These are phyloP conservation scores for Fagopyrum homotropicum DNA, from an alignment of 148 eudicot species.

Conservation along the genomic window DNA sequence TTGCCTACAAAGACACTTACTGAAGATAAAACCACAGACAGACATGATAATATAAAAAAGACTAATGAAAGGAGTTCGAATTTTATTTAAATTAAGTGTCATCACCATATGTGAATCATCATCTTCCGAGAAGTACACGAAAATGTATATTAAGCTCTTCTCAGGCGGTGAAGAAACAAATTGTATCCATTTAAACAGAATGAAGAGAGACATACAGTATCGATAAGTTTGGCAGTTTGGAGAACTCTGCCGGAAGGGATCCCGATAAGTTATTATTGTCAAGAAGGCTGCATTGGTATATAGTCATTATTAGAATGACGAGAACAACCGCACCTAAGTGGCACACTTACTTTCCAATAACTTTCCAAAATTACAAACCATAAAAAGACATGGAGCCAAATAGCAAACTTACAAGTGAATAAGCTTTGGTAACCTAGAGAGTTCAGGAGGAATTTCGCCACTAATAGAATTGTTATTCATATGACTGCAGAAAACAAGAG, in stretches of 20 bases:
- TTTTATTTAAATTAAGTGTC: too few relatives aligned
- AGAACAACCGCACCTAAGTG: not conserved
- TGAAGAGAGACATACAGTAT: constrained; percentile 53
- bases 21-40: not conserved
- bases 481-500: constrained; percentile 30
- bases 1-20: not conserved
- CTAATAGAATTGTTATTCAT: constrained; percentile 81
- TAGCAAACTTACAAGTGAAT: constrained; percentile 71
- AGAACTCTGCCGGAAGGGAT: constrained; percentile 63
- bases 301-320: not conserved
- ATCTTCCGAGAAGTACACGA: too few relatives aligned
- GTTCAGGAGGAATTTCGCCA: constrained; percentile 73
- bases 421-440: constrained; percentile 44
- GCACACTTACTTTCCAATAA: not conserved
- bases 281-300: constrained; percentile 46
- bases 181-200: not conserved
- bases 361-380: not conserved
- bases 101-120: too few relatives aligned
- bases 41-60: not conserved
- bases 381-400: not conserved
- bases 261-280: constrained; percentile 86
- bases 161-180: not conserved
- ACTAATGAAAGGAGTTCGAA: not conserved
- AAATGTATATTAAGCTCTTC: too few relatives aligned
- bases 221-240: constrained; percentile 42